Base-by-base conservation (phyloP, 768 basidiomycete genomes). In the Russula vinacea region DNA sequence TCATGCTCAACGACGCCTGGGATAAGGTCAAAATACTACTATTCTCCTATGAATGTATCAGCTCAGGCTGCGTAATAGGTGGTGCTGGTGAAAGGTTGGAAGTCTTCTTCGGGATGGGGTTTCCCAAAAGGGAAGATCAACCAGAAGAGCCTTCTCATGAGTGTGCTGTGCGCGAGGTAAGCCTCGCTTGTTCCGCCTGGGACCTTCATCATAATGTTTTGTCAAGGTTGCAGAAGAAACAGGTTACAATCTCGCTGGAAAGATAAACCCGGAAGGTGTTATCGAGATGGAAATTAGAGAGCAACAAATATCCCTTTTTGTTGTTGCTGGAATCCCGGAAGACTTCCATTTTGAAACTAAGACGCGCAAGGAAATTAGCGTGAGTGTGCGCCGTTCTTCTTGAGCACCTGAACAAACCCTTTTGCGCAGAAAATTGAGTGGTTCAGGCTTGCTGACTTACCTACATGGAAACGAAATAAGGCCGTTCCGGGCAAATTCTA, bases 71-170 rank as follows among this genome's bases (percentile, higher is more conserved):
- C 64, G 66, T 61, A 50, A 33, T 58, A 98, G 95, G 94, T 92
- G 72, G 81, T 99, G n/a, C 83, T 99, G 64, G 97, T 99, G 63
- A 94, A 97, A 76, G 97, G 97, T 8, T 98, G 93, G 93, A 98
- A 97, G 75, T 86, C 92, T 40, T 91, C 89, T 22, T 91, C 97
- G 2, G 92, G 94, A 8, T 99, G 97, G 97, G 90, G 93, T n/a
- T 99, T 98, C 75, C 97, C 97, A 8, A 92, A 96, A 73, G 97
- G 97, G n/a, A 99, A 99, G 78, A 98, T 98, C 74, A 99, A 99
- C 71, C 88, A 95, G 73, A 84, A 90, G 97, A 99, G 73, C 85
- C 88, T 9, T 83, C 87, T 61, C 81, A 83, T 55, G 82, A 81
- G 60, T 99, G 97, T 75, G 97, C 96, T 2, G 81, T 91, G 59